These are phyloP conservation scores for Hymenoscyphus scutula DNA, from an alignment of 2,329 filamentous ascomycete genomes.

Conservation along the genomic window DNA sequence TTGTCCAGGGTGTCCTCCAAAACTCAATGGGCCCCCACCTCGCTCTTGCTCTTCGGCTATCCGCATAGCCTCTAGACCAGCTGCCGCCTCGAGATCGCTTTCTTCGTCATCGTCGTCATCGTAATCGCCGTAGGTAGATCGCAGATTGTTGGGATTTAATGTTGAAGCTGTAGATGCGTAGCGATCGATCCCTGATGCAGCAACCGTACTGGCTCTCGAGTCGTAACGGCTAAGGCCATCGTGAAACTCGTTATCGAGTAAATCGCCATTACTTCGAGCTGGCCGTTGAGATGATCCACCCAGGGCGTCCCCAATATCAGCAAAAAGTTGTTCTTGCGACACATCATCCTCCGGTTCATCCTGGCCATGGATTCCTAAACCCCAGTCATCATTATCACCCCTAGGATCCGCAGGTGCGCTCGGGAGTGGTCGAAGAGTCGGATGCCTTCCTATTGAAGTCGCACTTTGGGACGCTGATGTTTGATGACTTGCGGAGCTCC, in stretches of 20 bases:
- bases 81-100: slow-evolving; percentile 83
- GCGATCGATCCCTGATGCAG: slow-evolving; percentile 43
- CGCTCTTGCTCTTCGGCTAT: slow-evolving; percentile 78
- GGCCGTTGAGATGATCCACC: slow-evolving; percentile 20
- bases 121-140: slow-evolving; percentile 45
- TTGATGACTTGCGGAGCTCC: slow-evolving; percentile 24
- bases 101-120: slow-evolving; percentile 67
- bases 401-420: slow-evolving; percentile 32
- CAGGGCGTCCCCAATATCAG: slow-evolving; percentile 38
- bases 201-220: slow-evolving; percentile 49
- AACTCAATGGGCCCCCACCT: slow-evolving; percentile 49
- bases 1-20: slow-evolving; percentile 47
- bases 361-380: slow-evolving; percentile 23
- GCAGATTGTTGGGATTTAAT: slow-evolving; percentile 36
- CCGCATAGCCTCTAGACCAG: slow-evolving; percentile 78
- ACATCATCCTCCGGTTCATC: slow-evolving; percentile 25
- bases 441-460: slow-evolving; percentile 34
- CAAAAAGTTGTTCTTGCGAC: slow-evolving; percentile 37
- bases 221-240: slow-evolving; percentile 49
- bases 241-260: slow-evolving; percentile 47
- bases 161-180: slow-evolving; percentile 52
- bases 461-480: slow-evolving; percentile 14
- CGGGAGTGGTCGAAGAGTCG: slow-evolving; percentile 36
- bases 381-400: slow-evolving; percentile 33
- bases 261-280: slow-evolving; percentile 43